Conservation (phyloP, 805 yeast species). For the Hanseniaspora singularis region DNA sequence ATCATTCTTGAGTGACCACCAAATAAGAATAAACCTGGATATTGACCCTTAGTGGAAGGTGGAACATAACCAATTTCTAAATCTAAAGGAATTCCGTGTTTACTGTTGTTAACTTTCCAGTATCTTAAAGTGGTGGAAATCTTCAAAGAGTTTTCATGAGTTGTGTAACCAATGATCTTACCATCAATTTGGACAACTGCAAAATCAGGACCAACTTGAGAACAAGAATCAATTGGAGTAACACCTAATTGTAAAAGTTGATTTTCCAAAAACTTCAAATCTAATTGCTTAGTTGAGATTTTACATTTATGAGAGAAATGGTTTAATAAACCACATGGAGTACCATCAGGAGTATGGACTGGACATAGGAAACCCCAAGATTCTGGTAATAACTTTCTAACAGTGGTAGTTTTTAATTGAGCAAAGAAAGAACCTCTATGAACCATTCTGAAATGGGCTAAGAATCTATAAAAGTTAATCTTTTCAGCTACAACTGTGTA, state of each 20-base stretch:
- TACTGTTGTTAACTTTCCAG: conserved; percentile 70
- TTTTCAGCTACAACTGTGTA: conserved; percentile 98
- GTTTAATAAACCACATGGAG: conserved; percentile 95
- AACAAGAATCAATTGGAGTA: conserved; percentile 55
- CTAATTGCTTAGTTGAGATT: conserved; percentile 65
- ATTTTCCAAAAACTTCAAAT: conserved; percentile 58
- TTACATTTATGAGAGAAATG: conserved; percentile 93
- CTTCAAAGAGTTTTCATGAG: conserved; percentile 74
- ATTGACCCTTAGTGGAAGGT: conserved; percentile 90
- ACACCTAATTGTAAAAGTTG: conserved; percentile 66
- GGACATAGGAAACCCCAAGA: conserved; percentile 99
- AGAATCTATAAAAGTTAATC: conserved; percentile 90
- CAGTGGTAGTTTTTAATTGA: conserved; percentile 92
- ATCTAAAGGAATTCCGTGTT: conserved; percentile 62
- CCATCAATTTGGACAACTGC: conserved; percentile 94
- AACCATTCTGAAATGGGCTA: conserved; percentile 98
- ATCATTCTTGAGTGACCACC: conserved; percentile 91
- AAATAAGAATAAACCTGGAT: conserved; percentile 86
- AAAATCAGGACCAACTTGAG: conserved; percentile 76
- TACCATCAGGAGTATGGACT: conserved; percentile 98
- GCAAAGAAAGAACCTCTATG: conserved; percentile 99
- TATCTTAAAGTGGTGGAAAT: conserved; percentile 82
- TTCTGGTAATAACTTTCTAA: conserved; percentile 89
- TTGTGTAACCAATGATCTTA: conserved; percentile 81
- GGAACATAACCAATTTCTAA: conserved; percentile 94